Base-by-base conservation (phyloP, 495 filamentous ascomycete genomes). In the Neurospora sublineolata region DNA sequence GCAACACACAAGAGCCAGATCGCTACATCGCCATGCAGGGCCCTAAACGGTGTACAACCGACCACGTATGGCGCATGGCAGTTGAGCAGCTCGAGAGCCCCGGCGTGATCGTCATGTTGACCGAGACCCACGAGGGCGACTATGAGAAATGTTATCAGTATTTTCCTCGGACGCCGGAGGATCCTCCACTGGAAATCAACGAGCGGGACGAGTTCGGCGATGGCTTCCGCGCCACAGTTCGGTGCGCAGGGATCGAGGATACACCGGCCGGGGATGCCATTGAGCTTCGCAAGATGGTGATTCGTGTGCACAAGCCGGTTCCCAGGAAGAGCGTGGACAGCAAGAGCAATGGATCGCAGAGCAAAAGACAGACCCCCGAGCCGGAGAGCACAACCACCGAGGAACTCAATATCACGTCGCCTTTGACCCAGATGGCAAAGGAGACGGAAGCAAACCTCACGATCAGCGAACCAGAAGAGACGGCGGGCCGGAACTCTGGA, bases 21-120 rank as follows among this genome's bases (percentile, higher is more conserved):
- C 83, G 82, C 36, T 88, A 87, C 75, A 87, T 88, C 70, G 86
- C 85, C 71, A 88, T 88, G 79, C 82, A 97, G 86, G 94, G 94
- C 10, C 95, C 95, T 1, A 97, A 94, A 79, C 79, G 85, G 73
- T 84, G 86, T 8, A 87, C 86, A 5, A 83, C 89, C 42, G 86
- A 89, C 73, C 92, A 97, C 76, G 91, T 96, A 58, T 99, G 94
- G 93, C 92, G 95, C 74, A 99, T 99, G 95, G 84, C 97, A 37
- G 93, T 93, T 81, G 90, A 97, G 71, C 93, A 97, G 81, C 89
- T 89, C 33, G 80, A 85, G 30, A 89, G 89, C 41, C 90, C 92
- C 0, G 92, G 88, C 3, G 93, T 99, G 30, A 91, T 99, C 69
- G 90, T 98, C 37, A 98, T 98, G 96, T 87, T 98, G 73, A 98